Evolutionary conservation across 1,284 basidiomycete genomes (phyloP).

Genomic region (Boletus austroedulis): DNA sequence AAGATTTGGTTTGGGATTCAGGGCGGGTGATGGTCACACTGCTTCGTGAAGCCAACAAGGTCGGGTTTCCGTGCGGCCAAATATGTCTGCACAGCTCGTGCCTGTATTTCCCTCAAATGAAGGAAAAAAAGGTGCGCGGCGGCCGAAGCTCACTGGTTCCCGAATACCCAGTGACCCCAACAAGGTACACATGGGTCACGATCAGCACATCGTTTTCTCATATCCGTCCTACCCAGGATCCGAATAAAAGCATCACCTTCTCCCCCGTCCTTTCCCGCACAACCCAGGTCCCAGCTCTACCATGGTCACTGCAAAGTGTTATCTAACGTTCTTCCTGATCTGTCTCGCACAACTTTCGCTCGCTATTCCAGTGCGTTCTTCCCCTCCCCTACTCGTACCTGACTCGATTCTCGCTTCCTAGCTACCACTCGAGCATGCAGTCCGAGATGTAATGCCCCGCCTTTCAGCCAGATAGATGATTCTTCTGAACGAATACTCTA

Average conservation of each 20-base stretch:
- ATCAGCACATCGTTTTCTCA: constrained; percentile 27
- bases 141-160: constrained; percentile 27
- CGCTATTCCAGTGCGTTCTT: constrained; percentile 23
- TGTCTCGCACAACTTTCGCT: constrained; percentile 24
- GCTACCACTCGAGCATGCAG: constrained; percentile 11
- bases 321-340: constrained; percentile 22
- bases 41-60: constrained; percentile 16
- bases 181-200: constrained; percentile 15
- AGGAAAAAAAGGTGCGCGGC: constrained; percentile 23
- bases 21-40: neutral
- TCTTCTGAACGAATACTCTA: constrained; percentile 7
- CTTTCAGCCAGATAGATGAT: neutral
- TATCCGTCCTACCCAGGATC: constrained; percentile 12
- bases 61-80: constrained; percentile 11
- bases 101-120: constrained; percentile 20
- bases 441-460: neutral
- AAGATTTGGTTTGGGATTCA: constrained; percentile 12
- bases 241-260: constrained; percentile 25
- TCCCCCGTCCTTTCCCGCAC: neutral
- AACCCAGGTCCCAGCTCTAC: constrained; percentile 1
- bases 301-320: constrained; percentile 24
- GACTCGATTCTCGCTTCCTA: constrained; percentile 6
- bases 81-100: constrained; percentile 12
- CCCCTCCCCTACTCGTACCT: neutral
- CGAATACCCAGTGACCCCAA: constrained; percentile 21